These are phyloP conservation scores for Triticum urartu DNA, from an alignment of 176 grass and related monocot genomes.

Conservation along the genomic window DNA sequence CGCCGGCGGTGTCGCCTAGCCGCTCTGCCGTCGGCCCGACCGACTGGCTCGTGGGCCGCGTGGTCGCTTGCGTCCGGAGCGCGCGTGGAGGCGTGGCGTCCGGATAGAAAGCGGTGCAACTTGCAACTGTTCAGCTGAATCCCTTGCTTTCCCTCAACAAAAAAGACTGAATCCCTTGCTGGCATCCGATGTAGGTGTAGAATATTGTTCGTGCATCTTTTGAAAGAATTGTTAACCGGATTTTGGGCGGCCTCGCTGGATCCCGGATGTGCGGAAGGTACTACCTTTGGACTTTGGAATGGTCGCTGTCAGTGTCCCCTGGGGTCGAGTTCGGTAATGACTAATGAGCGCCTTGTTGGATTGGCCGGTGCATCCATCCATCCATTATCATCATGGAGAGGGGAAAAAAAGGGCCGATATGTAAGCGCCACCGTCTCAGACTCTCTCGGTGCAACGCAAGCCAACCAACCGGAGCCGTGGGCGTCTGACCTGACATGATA, in stretches of 20 bases:
- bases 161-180: background rate
- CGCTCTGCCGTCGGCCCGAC: background rate
- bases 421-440: background rate
- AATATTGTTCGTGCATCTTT: too few species aligned
- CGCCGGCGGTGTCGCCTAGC: background rate
- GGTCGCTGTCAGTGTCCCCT: background rate
- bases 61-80: conserved; percentile 15
- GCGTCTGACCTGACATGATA: background rate
- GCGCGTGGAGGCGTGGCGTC: background rate
- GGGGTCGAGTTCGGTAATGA: background rate
- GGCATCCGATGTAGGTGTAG: too few species aligned
- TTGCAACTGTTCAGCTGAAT: too few species aligned
- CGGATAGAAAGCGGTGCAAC: background rate
- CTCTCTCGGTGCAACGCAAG: background rate
- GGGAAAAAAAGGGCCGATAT: background rate
- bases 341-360: background rate
- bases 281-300: background rate
- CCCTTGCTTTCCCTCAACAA: too few species aligned
- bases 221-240: background rate
- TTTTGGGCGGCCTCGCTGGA: background rate
- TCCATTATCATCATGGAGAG: background rate
- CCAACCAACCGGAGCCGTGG: background rate
- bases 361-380: conserved; percentile 11
- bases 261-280: background rate
- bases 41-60: background rate